These are phyloP conservation scores for Xerocomus minutiporus DNA, from an alignment of 1,284 basidiomycete genomes.

Conservation along the genomic window DNA sequence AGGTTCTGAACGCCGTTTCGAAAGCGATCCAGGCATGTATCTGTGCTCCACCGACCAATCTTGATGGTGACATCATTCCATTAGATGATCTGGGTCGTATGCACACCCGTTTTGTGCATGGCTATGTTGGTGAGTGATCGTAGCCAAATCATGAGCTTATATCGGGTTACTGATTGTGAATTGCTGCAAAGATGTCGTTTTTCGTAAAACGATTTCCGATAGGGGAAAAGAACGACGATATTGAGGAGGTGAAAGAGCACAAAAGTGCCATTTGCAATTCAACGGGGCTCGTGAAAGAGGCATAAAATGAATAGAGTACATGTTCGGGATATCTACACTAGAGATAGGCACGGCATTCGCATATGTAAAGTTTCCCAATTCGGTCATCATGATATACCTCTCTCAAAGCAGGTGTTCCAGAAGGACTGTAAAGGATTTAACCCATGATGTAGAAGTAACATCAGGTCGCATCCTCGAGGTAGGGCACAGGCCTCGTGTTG, in stretches of 20 bases:
- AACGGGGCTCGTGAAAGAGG: constrained; percentile 9
- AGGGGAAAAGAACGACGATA: constrained; percentile 17
- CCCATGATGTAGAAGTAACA: background rate
- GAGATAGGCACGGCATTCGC: constrained; percentile 1
- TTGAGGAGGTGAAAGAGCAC: constrained; percentile 20
- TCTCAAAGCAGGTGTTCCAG: background rate
- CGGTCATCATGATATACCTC: background rate
- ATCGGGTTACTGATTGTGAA: constrained; percentile 22
- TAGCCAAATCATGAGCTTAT: background rate
- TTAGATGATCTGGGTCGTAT: constrained; percentile 60
- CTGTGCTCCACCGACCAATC: constrained; percentile 4
- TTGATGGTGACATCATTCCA: constrained; percentile 13
- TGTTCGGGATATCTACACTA: constrained; percentile 11
- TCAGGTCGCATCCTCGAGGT: constrained; percentile 4
- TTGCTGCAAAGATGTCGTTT: constrained; percentile 30
- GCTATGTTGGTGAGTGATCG: constrained; percentile 44
- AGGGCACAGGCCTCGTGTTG: constrained; percentile 13
- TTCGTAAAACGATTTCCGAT: constrained; percentile 30
- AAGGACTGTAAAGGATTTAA: background rate
- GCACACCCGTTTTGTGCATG: constrained; percentile 52
- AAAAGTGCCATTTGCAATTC: constrained; percentile 2
- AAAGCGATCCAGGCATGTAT: constrained; percentile 49
- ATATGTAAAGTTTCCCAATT: constrained; percentile 1
- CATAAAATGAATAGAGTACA: constrained; percentile 12
- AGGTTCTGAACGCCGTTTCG: constrained; percentile 45